Percentiles rank a stretch among this genome's conserved stretches.
These are phyloP conservation scores for Manihot esculenta DNA, from an alignment of 441 rosid species.

Conservation along the genomic window DNA sequence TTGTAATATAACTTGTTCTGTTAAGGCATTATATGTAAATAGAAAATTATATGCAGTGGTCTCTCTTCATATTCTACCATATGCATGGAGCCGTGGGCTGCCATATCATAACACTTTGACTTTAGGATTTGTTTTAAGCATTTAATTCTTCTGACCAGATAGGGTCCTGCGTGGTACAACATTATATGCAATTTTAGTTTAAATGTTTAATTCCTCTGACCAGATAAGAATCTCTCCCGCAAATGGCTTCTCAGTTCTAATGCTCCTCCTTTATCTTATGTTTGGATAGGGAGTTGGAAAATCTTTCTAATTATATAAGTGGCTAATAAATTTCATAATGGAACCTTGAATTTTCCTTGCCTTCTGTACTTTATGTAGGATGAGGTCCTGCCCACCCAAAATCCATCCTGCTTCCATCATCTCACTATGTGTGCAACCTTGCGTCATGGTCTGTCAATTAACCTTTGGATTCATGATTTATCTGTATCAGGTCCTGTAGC, in stretches of 20 bases:
- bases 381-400: background rate
- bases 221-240: background rate
- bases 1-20: too few species aligned
- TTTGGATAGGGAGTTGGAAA: background rate
- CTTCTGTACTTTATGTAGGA: background rate
- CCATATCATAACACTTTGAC: too few species aligned
- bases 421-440: background rate
- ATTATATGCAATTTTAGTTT: background rate
- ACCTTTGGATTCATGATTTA: background rate
- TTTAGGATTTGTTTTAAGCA: too few species aligned
- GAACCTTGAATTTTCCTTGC: background rate
- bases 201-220: background rate
- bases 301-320: background rate
- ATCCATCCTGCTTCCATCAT: background rate
- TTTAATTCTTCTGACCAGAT: too few species aligned
- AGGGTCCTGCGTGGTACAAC: background rate
- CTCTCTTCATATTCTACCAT: too few species aligned
- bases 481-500: constrained; percentile 4
- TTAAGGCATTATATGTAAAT: too few species aligned
- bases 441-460: background rate
- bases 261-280: too few species aligned
- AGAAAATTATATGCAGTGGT: too few species aligned
- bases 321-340: background rate
- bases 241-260: too few species aligned
- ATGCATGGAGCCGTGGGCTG: too few species aligned